These are phyloP conservation scores for Geranium incanum DNA, from an alignment of 441 rosid species.

Conservation along the genomic window DNA sequence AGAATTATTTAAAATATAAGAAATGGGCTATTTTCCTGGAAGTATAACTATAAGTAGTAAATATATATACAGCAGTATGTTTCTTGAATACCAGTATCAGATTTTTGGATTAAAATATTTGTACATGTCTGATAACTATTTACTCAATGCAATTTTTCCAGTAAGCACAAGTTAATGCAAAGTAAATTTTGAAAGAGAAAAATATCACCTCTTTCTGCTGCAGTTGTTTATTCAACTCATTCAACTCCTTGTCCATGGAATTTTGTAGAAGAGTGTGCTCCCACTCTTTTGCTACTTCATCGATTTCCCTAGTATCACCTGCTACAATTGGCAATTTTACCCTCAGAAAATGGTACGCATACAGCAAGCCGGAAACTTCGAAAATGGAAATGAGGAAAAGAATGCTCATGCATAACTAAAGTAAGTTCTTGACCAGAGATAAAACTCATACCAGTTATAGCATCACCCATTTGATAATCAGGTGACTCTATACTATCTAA, in stretches of 20 bases:
- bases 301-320: conserved; percentile 74
- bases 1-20: too few species aligned
- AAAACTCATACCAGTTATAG: conserved; percentile 43
- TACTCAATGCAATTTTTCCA: neutral
- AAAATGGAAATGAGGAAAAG: neutral
- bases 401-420: neutral
- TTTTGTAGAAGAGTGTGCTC: conserved; percentile 86
- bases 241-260: conserved; percentile 89
- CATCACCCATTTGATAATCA: conserved; percentile 76
- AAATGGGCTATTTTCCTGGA: neutral
- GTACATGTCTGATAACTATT: neutral
- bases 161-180: neutral
- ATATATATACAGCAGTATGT: neutral
- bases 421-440: conserved; percentile 8
- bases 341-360: conserved; percentile 12
- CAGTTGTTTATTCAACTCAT: conserved; percentile 74
- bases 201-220: conserved; percentile 90
- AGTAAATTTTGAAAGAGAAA: neutral
- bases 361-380: conserved; percentile 9
- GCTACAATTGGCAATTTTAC: conserved; percentile 20
- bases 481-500: conserved; percentile 68
- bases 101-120: neutral
- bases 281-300: conserved; percentile 92
- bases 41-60: neutral
- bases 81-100: neutral